phyloP scores from a whole-genome alignment of 1,139 yeast species.

The Pichia sp. region DNA sequence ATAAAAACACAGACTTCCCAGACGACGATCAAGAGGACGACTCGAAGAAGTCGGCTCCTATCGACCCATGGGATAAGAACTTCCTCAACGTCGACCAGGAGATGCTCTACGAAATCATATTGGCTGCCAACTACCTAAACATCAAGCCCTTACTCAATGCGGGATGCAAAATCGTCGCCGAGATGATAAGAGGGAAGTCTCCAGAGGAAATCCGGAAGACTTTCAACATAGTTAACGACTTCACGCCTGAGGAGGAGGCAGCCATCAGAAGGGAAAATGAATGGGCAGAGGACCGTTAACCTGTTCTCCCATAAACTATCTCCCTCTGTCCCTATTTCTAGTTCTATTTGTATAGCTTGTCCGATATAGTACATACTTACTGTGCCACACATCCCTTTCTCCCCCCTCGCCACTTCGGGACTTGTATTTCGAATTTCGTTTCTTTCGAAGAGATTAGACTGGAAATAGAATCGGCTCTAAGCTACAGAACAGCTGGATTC shows the following conservation, averaged over 20 bases:
- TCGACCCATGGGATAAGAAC: slow-evolving; percentile 95
- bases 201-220: slow-evolving; percentile 98
- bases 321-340: background rate
- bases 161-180: slow-evolving; percentile 96
- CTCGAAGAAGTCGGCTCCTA: slow-evolving; percentile 76
- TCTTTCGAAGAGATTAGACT: background rate
- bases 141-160: slow-evolving; percentile 90
- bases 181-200: slow-evolving; percentile 92
- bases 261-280: slow-evolving; percentile 96
- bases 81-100: slow-evolving; percentile 97
- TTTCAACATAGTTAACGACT: slow-evolving; percentile 92
- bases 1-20: slow-evolving; percentile 76
- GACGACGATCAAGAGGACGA: slow-evolving; percentile 73
- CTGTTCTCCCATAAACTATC: background rate
- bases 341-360: background rate
- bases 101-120: slow-evolving; percentile 92
- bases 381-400: background rate
- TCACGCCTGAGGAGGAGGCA: slow-evolving; percentile 97
- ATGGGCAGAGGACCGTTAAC: slow-evolving; percentile 96
- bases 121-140: slow-evolving; percentile 93
- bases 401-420: background rate
- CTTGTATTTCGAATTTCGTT: background rate
- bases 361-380: background rate
- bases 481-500: background rate
- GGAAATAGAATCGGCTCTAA: background rate